phyloP scores from a whole-genome alignment of 2,329 filamentous ascomycete species.

The Botrytis porri region DNA sequence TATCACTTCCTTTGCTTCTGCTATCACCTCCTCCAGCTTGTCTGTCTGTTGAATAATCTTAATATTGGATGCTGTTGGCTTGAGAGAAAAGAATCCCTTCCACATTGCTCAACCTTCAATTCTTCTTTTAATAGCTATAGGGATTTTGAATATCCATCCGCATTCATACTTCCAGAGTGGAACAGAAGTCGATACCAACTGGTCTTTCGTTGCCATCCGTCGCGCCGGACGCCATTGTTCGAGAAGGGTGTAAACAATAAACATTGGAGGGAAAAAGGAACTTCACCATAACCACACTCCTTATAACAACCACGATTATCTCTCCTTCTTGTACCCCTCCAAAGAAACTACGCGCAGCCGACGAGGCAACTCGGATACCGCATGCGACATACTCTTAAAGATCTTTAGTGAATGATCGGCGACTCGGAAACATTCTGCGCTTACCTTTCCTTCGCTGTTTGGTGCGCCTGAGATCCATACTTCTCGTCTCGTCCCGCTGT shows the following conservation, averaged over 20 bases:
- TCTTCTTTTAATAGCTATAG: neutral
- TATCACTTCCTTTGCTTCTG: neutral
- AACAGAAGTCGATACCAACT: neutral
- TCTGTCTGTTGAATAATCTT: neutral
- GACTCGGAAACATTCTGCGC: neutral
- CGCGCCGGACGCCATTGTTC: constrained; percentile 7
- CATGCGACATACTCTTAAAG: neutral
- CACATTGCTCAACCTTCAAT: constrained; percentile 4
- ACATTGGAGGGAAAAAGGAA: neutral
- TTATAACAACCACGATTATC: neutral
- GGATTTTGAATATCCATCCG: neutral
- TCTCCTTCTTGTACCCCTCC: neutral
- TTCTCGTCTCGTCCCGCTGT: constrained; percentile 17
- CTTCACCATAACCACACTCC: neutral
- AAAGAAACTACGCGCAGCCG: neutral
- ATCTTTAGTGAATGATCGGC: neutral
- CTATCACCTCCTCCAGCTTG: neutral
- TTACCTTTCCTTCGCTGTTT: constrained; percentile 7
- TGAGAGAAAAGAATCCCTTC: neutral
- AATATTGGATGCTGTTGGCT: constrained; percentile 7
- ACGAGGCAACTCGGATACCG: constrained; percentile 1
- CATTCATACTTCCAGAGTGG: neutral
- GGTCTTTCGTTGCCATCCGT: too few relatives aligned
- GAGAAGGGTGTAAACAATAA: neutral
- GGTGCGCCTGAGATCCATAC: constrained; percentile 4